Evolutionary conservation across 768 basidiomycete species (phyloP).

Genomic region (Amanita inopinata): DNA sequence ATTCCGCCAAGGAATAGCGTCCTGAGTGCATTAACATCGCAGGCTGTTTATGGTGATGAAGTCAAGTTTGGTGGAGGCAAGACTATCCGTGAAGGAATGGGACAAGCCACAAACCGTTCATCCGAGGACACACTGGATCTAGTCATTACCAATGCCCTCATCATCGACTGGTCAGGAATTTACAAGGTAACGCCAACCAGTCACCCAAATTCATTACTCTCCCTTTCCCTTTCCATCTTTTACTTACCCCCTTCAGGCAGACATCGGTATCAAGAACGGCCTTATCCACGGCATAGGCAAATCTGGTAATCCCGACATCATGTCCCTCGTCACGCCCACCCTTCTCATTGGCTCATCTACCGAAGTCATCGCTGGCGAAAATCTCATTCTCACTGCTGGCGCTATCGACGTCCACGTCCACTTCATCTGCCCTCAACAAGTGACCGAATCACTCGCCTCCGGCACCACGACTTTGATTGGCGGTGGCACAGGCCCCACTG

Average conservation of each 20-base stretch:
- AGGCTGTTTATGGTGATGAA: conserved; percentile 1
- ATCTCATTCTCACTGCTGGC: conserved; percentile 88
- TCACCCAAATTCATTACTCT: no score
- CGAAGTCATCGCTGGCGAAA: conserved; percentile 94
- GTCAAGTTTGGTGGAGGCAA: conserved; percentile 64
- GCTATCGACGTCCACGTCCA: conserved; percentile 89
- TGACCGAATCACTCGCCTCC: conserved; percentile 71
- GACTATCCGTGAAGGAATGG: conserved; percentile 94
- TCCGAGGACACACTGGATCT: conserved; percentile 72
- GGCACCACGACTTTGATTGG: conserved; percentile 94
- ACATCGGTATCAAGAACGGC: conserved; percentile 86
- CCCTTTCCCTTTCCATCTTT: not conserved
- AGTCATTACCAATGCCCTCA: conserved; percentile 90
- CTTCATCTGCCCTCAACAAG: conserved; percentile 92
- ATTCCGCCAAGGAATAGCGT: no score
- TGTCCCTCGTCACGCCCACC: conserved; percentile 63
- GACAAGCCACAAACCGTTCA: conserved; percentile 71
- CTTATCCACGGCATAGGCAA: conserved; percentile 87
- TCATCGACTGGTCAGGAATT: conserved; percentile 92
- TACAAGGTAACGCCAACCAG: conserved; percentile 91
- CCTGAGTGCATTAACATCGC: not conserved
- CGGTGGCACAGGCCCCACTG: conserved; percentile 90
- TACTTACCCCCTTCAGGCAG: conserved; percentile 47
- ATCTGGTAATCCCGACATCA: conserved; percentile 91
- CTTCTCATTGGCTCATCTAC: conserved; percentile 86